phyloP scores from a whole-genome alignment of 805 yeast genomes.

The Saccharomycopsis oosterbeekiorum region DNA sequence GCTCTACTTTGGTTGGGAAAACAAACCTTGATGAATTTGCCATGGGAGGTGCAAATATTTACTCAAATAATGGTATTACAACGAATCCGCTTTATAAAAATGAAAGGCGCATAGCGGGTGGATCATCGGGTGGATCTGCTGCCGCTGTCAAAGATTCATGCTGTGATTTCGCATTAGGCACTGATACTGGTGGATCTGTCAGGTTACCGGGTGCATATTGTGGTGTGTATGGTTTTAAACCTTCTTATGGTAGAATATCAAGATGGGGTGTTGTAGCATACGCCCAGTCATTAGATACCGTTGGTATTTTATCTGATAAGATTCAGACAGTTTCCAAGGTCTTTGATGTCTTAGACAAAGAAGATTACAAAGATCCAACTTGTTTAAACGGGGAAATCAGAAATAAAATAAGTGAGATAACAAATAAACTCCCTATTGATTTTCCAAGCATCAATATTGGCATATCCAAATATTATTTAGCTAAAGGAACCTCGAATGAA shows the following conservation, averaged over 20 bases:
- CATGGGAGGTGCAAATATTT: constrained; percentile 75
- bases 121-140: constrained; percentile 95
- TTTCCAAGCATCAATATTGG: constrained; percentile 46
- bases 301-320: constrained; percentile 63
- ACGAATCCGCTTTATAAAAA: constrained; percentile 38
- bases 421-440: not conserved
- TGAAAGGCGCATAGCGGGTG: constrained; percentile 55
- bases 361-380: constrained; percentile 78
- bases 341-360: constrained; percentile 44
- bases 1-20: constrained; percentile 56
- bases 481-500: constrained; percentile 41
- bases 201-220: constrained; percentile 87
- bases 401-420: constrained; percentile 20
- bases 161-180: constrained; percentile 74
- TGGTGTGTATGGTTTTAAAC: constrained; percentile 81
- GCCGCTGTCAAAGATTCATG: constrained; percentile 73
- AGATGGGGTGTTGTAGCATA: constrained; percentile 88
- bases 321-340: constrained; percentile 37
- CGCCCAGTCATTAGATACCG: constrained; percentile 92
- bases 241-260: constrained; percentile 85
- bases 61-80: constrained; percentile 48
- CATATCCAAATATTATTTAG: constrained; percentile 55
- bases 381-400: constrained; percentile 35
- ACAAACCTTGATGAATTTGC: constrained; percentile 95
- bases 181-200: constrained; percentile 97